Evolutionary conservation across 257 asterid genomes (phyloP).

Genomic region (Petrea volubilis): DNA sequence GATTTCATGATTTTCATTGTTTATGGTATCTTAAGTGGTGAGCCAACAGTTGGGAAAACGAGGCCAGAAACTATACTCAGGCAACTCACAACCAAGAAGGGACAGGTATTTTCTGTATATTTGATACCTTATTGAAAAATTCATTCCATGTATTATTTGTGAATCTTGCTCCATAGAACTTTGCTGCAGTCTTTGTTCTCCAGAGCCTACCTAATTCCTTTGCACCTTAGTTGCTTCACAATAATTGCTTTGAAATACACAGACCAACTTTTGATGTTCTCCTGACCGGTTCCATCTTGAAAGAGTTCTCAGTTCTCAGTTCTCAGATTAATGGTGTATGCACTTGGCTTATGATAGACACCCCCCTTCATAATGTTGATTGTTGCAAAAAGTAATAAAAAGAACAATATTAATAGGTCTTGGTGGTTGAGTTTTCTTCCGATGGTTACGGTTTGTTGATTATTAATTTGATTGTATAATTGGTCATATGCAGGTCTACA

Average conservation of each 20-base stretch:
- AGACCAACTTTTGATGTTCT: not conserved
- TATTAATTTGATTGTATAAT: conserved; percentile 5
- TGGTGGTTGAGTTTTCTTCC: conserved; percentile 19
- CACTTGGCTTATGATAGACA: not conserved
- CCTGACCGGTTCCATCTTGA: not conserved
- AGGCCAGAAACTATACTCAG: conserved; percentile 93
- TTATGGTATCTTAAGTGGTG: conserved; percentile 61
- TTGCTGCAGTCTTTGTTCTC: not conserved
- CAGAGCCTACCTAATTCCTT: not conserved
- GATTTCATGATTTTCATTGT: conserved; percentile 23
- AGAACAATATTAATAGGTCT: not conserved
- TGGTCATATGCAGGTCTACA: conserved; percentile 67
- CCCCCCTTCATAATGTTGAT: not conserved
- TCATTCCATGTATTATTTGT: not conserved
- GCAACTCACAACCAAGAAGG: conserved; percentile 97
- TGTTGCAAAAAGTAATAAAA: not conserved
- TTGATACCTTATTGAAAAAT: conserved; percentile 12
- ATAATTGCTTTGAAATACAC: not conserved
- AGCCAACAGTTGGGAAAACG: conserved; percentile 89
- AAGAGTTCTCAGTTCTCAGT: not conserved
- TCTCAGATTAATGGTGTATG: not conserved
- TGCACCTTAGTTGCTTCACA: not conserved
- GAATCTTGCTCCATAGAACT: not conserved
- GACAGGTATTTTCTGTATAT: conserved; percentile 62
- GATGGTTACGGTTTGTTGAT: not conserved